Evolutionary conservation across 2,329 filamentous ascomycete genomes (phyloP), one percentile per base, ranked within the genome.

Genomic region (Nothomitra cinnamomea): DNA sequence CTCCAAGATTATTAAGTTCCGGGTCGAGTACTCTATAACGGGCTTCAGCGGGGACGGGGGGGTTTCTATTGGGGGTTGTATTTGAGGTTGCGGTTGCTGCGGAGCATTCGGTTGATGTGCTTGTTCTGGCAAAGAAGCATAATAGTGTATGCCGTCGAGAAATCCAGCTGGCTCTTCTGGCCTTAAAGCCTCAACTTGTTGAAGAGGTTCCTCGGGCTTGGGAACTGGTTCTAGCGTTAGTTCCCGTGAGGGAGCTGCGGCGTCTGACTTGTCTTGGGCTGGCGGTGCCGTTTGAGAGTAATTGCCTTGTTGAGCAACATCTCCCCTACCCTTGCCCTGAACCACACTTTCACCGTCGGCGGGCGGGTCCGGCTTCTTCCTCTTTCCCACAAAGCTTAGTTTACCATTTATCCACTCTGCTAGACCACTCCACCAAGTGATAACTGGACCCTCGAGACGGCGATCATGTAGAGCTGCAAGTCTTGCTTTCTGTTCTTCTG

Each of bases 371-470:
- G 25, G n/a, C 13, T 13, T 41, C 4, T n/a, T 50, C 38, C 36
- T 32, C 43, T 25, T 12, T 38, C 86, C 85, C 40, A 87, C 76
- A 57, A 79, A 76, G 62, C 79, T 82, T 62, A 89, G 71, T 63
- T 82, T 85, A 22, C 83, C 84, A 61, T 87, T 82, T 54, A 83
- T 75, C 77, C 87, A 90, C 60, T 86, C 79, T 35, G 85, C 85
- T 57, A 87, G 78, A n/a, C 90, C 92, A 66, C 89, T 96, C 83
- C 89, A 95, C 66, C 85, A 90, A 1, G 86, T 87, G 42, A 95
- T 82, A 10, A 95, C 87, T 0, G 92, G 87, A 0, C 92, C 92
- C 53, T 90, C 82, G 7, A 96, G 75, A 51, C 85, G 87, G 50
- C 89, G 80, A 64, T 88, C 87, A 61, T 94, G 85, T 60, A 96